Evolutionary conservation across 2,329 filamentous ascomycete genomes (phyloP).

Genomic region (Fusarium sp.): DNA sequence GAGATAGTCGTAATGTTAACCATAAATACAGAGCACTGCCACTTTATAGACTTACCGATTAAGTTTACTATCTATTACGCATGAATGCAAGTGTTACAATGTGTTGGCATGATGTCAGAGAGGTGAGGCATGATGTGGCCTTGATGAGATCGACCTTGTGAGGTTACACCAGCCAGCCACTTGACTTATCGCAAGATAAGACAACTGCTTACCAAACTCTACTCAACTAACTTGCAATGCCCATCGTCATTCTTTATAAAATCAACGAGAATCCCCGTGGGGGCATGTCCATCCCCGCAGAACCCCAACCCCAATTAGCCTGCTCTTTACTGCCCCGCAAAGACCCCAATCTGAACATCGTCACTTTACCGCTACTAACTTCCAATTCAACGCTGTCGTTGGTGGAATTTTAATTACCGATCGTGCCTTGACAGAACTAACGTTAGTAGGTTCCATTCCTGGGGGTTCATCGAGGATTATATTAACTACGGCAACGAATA

Average conservation of each 20-base stretch:
- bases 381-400: neutral
- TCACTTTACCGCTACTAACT: neutral
- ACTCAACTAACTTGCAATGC: no score
- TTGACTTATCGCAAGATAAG: neutral
- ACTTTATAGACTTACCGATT: neutral
- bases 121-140: neutral
- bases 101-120: neutral
- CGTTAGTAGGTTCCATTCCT: neutral
- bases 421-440: neutral
- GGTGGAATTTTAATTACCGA: slow-evolving; percentile 4
- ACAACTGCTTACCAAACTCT: neutral
- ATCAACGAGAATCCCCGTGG: neutral
- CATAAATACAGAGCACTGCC: neutral
- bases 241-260: no score
- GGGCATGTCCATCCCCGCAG: slow-evolving; percentile 1
- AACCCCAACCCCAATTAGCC: slow-evolving; percentile 16
- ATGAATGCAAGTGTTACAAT: neutral
- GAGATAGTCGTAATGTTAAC: neutral
- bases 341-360: neutral
- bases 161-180: neutral
- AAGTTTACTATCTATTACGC: neutral
- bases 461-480: neutral
- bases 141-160: neutral
- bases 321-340: neutral
- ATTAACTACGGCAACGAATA: slow-evolving; percentile 7